phyloP scores from a whole-genome alignment of 208 protist genomes.

The Acanthamoeba divionensis region DNA sequence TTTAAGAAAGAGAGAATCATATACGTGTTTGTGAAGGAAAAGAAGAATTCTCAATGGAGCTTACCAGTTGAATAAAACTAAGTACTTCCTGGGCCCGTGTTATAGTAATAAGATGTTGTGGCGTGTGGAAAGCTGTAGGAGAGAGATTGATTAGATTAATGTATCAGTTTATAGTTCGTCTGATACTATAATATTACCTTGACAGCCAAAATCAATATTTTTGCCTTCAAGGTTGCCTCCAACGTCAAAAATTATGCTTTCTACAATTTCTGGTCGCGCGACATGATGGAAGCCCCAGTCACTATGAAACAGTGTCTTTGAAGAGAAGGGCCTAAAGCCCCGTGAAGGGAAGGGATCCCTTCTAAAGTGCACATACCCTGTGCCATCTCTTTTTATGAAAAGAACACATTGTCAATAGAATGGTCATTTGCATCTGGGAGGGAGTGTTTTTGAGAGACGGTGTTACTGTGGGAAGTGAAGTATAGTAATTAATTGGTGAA shows the following conservation, averaged over 20 bases:
- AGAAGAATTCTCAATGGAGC: not conserved
- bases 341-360: not conserved
- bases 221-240: not conserved
- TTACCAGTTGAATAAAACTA: not conserved
- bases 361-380: not conserved
- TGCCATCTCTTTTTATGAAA: too few relatives aligned
- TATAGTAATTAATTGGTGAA: too few relatives aligned
- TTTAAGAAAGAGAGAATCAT: not conserved
- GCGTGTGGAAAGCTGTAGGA: not conserved
- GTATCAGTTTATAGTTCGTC: too few relatives aligned
- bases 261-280: not conserved
- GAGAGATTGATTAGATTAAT: too few relatives aligned
- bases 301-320: not conserved
- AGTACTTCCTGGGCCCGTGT: not conserved
- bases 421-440: not conserved
- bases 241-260: slow-evolving; percentile 21
- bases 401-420: too few relatives aligned
- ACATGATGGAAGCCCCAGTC: slow-evolving; percentile 29
- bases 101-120: not conserved
- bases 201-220: too few relatives aligned
- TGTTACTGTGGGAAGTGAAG: too few relatives aligned
- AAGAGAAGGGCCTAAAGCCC: slow-evolving; percentile 11
- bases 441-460: not conserved
- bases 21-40: not conserved
- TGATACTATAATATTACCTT: too few relatives aligned